Conservation (phyloP, 1,284 basidiomycete species). For the Vanrija sp. region DNA sequence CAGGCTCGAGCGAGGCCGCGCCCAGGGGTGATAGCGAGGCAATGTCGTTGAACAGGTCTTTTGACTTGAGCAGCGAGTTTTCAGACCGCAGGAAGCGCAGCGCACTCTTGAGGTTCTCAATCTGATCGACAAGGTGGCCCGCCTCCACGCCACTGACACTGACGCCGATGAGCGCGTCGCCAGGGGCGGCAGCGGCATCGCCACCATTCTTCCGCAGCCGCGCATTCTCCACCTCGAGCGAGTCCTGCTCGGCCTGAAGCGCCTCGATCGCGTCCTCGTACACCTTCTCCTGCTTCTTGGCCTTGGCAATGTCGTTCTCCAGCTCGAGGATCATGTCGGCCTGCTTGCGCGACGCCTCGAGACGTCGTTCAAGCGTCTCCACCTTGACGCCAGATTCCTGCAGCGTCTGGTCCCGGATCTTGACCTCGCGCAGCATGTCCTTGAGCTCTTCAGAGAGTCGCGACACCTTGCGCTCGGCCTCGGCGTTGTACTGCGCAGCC, state of each 20-base stretch:
- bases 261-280: slow-evolving; percentile 92
- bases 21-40: slow-evolving; percentile 64
- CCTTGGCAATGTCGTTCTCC: slow-evolving; percentile 72
- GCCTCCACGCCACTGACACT: slow-evolving; percentile 8
- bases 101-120: slow-evolving; percentile 83
- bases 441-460: slow-evolving; percentile 85
- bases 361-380: slow-evolving; percentile 85
- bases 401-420: slow-evolving; percentile 77
- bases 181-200: slow-evolving; percentile 50
- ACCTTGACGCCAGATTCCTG: slow-evolving; percentile 90
- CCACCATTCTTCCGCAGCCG: slow-evolving; percentile 67
- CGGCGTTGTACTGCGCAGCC: slow-evolving; percentile 75
- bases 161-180: not conserved
- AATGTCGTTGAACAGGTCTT: slow-evolving; percentile 78
- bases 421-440: slow-evolving; percentile 75
- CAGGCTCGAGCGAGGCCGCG: not conserved
- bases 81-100: slow-evolving; percentile 85
- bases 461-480: slow-evolving; percentile 80
- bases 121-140: slow-evolving; percentile 52
- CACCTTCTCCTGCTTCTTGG: slow-evolving; percentile 77
- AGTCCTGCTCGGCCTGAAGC: slow-evolving; percentile 81
- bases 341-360: slow-evolving; percentile 80
- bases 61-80: slow-evolving; percentile 85
- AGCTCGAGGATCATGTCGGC: slow-evolving; percentile 76
- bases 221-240: slow-evolving; percentile 78